Evolutionary conservation across 2,329 filamentous ascomycete species (phyloP), one percentile per base, ranked within the genome.

Genomic region (Phialophora expanda): DNA sequence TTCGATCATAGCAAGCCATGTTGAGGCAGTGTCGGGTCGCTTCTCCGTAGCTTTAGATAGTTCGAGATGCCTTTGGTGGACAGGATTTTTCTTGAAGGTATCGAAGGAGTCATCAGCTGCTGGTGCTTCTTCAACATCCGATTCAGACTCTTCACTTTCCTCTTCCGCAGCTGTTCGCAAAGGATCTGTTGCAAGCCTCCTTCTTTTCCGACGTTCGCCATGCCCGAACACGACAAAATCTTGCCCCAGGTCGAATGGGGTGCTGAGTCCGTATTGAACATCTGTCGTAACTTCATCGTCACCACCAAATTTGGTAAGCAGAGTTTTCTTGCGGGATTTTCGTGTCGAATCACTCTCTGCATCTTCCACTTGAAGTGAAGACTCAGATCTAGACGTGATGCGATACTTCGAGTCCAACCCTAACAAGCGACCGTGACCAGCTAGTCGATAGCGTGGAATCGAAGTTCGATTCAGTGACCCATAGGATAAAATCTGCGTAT

Each of bases 1-100:
- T 7, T 87, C 80, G 54, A 94, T 89, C n/a, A 97, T 82, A 44
- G 86, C 83, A 17, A 96, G 77, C 94, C 94, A 98, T 20, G 87
- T 83, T 50, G 87, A 80, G 22, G 91, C 81, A 73, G 96, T 86
- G 5, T 83, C 76, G 0, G 93, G 91, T 24, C 86, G 76, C 1
- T 89, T 81, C 62, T 89, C 87, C 38, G 92, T 87, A 32, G 76
- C 83, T 12, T 84, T 85, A 2, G 85, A 86, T 7, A 97, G 80
- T 59, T 88, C 81, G 0, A 89, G 74, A 66, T 80, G 77, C 22
- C 70, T 75, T 34, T 74, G 75, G 60, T 77, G 77, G 24, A 73
- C 71, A 51, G 84, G 64, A 44, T 69, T 55, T 17, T 56, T 60
- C 26, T 67, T 67, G 62, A 67, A 82, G 6, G 80, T 81, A 22